Evolutionary conservation across 352 stramenopile species (phyloP), one percentile per base, ranked within the genome.

Genomic region (Phytophthora vignae): DNA sequence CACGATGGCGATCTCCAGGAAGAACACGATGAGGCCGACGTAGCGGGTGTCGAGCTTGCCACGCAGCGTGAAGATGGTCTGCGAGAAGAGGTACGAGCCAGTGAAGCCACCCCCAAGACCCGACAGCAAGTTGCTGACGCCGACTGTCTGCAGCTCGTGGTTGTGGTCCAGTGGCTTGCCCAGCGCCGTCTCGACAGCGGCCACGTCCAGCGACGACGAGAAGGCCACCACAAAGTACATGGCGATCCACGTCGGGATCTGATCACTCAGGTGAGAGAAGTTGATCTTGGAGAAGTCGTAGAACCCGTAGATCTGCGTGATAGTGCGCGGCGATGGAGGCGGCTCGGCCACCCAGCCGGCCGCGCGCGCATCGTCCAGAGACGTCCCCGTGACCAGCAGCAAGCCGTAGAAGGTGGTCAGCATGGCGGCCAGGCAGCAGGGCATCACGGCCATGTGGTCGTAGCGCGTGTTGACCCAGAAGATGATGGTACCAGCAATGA

Each of bases 171-270:
- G 83, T 1, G 95, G 91, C 54, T 90, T 84, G 36, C 94, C 96
- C 22, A 99, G 74, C 74, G 98, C 97, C 61, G 99, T 98, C 77
- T 99, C 97, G 61, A 99, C 98, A 4, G 98, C 98, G 10, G 97
- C 97, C 17, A 99, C 94, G 68, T 99, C 98, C 2, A 99, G 85
- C 22, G 92, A 99, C 11, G 95, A 99, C 3, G 93, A 99, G 60
- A 99, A 98, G 7, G 97, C 97, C 6, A 99, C 98, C 3, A 99
- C 98, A 69, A 99, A 98, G 74, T 98, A 99, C 97, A 99, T 99
- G 15, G 94, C 93, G 62, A 99, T 73, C 76, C 97, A 95, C 49
- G 93, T 98, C 6, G 97, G 87, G 25, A 98, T 80, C 64, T 94
- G 89, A 17, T 81, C 74, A 27, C 79, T 74, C 55, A 94, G 58